These are phyloP conservation scores for Solanum clarkiae DNA, from an alignment of 257 asterid species.

Conservation along the genomic window DNA sequence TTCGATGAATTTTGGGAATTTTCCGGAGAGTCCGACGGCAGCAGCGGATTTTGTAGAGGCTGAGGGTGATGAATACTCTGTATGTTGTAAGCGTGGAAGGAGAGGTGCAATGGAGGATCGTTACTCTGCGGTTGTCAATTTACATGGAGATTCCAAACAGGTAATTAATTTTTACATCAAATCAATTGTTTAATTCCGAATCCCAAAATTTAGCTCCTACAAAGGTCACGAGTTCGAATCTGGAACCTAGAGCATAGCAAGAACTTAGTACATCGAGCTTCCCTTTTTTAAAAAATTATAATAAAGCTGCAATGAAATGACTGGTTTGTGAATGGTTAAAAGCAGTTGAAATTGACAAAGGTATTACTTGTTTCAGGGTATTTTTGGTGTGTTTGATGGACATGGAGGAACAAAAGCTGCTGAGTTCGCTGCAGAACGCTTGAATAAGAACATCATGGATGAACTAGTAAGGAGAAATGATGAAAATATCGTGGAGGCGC, in stretches of 20 bases:
- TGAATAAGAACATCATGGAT: constrained; percentile 33
- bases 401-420: constrained; percentile 82
- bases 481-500: constrained; percentile 22
- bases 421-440: constrained; percentile 48
- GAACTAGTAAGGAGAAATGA: constrained; percentile 26
- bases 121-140: constrained; percentile 42
- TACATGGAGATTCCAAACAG: constrained; percentile 52
- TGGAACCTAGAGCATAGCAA: neutral
- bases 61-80: constrained; percentile 64
- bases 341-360: neutral
- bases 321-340: neutral
- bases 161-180: constrained; percentile 2
- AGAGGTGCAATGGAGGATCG: constrained; percentile 84
- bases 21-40: constrained; percentile 4
- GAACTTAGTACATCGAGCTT: neutral
- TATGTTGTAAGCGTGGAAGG: constrained; percentile 77
- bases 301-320: no score
- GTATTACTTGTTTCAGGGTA: constrained; percentile 23
- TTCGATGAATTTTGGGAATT: constrained; percentile 6
- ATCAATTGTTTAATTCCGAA: neutral
- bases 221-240: neutral
- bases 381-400: constrained; percentile 71
- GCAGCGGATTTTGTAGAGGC: constrained; percentile 32
- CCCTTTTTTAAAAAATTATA: no score
- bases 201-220: neutral